Conservation (phyloP, 2,329 filamentous ascomycete species). For the Colletotrichum salicis region DNA sequence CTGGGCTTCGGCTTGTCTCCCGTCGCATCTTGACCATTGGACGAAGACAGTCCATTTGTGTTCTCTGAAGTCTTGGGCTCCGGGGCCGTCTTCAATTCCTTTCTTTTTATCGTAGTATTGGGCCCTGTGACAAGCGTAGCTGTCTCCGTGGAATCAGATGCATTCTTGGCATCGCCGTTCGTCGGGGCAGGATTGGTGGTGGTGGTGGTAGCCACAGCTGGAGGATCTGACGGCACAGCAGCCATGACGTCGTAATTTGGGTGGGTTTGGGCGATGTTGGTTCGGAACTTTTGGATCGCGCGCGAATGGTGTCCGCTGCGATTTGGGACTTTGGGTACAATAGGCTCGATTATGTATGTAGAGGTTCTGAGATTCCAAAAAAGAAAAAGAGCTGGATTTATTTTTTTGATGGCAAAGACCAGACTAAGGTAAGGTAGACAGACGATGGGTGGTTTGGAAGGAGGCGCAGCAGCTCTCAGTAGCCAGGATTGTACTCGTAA, state of each 20-base stretch:
- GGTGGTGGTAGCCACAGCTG: slow-evolving; percentile 11
- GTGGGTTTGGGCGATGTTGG: slow-evolving; percentile 14
- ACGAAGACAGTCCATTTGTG: neutral
- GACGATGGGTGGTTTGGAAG: slow-evolving; percentile 13
- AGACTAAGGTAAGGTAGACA: neutral
- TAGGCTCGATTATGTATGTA: neutral
- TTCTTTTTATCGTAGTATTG: neutral
- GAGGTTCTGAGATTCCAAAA: neutral
- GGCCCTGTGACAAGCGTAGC: neutral
- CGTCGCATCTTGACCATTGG: slow-evolving; percentile 19
- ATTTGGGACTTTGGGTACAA: neutral
- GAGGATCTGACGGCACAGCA: slow-evolving; percentile 28
- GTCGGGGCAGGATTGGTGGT: slow-evolving; percentile 9
- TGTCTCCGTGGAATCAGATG: slow-evolving; percentile 9
- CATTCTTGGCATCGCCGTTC: slow-evolving; percentile 22
- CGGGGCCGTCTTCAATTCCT: neutral
- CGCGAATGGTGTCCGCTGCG: neutral
- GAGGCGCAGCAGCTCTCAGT: slow-evolving; percentile 32
- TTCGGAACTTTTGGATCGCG: neutral
- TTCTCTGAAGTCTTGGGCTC: neutral
- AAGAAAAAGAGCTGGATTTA: neutral
- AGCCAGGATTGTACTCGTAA: slow-evolving; percentile 25
- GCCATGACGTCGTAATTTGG: slow-evolving; percentile 31
- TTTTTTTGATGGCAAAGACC: neutral
- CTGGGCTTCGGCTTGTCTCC: neutral